These are phyloP conservation scores for Ampelocalamus luodianensis DNA, from an alignment of 176 grass and related monocot species.

Conservation along the genomic window DNA sequence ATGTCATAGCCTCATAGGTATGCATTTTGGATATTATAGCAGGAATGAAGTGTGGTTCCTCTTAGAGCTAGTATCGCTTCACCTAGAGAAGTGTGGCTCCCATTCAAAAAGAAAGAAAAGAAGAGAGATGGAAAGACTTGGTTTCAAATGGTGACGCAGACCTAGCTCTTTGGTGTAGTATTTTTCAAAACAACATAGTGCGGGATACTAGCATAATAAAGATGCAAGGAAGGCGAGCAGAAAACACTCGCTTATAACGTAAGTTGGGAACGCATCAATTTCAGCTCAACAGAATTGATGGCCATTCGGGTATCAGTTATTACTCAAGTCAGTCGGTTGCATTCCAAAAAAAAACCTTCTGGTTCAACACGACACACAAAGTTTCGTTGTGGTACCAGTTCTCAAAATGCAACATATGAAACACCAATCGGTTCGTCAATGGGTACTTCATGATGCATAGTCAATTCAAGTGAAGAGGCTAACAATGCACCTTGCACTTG, in stretches of 20 bases:
- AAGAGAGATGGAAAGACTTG: not conserved
- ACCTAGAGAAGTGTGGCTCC: not conserved
- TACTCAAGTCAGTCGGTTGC: not conserved
- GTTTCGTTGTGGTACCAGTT: not conserved
- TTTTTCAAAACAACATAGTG: not conserved
- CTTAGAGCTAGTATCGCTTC: not conserved
- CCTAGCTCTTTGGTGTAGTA: not conserved
- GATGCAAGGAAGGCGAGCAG: not conserved
- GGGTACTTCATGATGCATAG: not conserved
- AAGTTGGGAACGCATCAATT: not conserved
- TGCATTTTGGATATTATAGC: not conserved
- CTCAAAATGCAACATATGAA: not conserved
- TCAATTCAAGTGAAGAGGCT: slow-evolving; percentile 22
- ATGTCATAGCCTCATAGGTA: not conserved
- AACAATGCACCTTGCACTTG: slow-evolving; percentile 63
- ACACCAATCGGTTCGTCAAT: not conserved
- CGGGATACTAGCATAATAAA: not conserved
- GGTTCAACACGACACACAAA: not conserved
- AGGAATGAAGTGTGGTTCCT: not conserved
- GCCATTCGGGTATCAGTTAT: not conserved
- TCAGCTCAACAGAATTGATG: not conserved
- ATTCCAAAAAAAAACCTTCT: not conserved
- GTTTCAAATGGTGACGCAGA: not conserved
- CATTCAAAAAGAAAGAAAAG: not conserved
- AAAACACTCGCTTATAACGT: not conserved